Evolutionary conservation across 2,329 filamentous ascomycete species (phyloP).

Genomic region (Cordyceps cateniannulata): DNA sequence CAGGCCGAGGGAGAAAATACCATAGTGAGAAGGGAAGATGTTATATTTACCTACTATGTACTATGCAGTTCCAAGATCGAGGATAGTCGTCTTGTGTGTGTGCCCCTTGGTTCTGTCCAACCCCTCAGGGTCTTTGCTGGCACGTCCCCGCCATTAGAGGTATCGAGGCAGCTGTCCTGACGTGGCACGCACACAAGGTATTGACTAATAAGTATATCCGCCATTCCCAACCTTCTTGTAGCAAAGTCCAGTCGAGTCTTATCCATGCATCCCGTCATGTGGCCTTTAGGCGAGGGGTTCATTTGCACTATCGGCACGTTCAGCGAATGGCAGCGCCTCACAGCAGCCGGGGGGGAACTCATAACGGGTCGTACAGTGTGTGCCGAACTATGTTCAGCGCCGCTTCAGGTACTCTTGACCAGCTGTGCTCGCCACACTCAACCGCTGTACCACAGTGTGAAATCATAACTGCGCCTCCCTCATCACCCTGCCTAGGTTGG

Average conservation of each 20-base stretch:
- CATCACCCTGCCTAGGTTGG: neutral
- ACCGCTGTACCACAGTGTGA: conserved; percentile 8
- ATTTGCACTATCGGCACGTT: neutral
- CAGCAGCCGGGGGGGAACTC: neutral
- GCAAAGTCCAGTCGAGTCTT: conserved; percentile 2
- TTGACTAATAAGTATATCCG: neutral
- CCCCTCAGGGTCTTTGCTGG: neutral
- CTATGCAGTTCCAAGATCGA: neutral
- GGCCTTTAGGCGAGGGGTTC: conserved; percentile 8
- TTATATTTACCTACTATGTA: neutral
- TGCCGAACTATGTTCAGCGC: neutral
- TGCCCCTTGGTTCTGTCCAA: neutral
- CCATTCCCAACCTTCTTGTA: neutral
- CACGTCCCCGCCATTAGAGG: neutral
- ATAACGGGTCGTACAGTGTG: conserved; percentile 1
- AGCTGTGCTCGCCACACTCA: neutral
- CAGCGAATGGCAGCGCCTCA: conserved; percentile 2
- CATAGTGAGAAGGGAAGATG: neutral
- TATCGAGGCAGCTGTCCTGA: neutral
- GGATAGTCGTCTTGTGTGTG: neutral
- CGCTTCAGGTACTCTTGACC: neutral
- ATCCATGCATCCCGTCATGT: conserved; percentile 12
- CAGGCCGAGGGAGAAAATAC: neutral
- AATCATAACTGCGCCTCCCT: neutral
- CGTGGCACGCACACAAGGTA: neutral